Base-by-base conservation (phyloP, 139 green algal genomes). In the Chlorella sp. region DNA sequence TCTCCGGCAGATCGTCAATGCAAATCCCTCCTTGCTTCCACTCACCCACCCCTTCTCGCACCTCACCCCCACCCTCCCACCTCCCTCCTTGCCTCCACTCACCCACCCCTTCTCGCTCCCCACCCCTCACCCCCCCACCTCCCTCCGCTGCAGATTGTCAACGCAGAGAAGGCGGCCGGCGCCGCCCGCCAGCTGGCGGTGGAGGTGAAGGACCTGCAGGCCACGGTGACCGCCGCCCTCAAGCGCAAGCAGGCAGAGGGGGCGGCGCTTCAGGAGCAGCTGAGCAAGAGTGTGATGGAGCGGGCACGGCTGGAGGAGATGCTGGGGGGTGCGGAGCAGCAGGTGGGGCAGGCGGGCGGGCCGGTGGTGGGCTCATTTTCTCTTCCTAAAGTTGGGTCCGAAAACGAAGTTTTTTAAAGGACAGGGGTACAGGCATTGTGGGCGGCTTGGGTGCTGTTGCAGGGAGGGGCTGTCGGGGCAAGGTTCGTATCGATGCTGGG, bases 211-310 rank as follows among this genome's bases (percentile, higher is more conserved):
- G 57, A 86, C 30, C 82, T 76, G 82, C 57, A 76, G 34, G n/a
- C 24, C 48, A 66, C 82, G 11, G 82, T 86, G 16, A 53, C n/a
- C 30, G 82, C 82, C 0, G 82, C 66, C 16, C 82, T 86, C 1
- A 81, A 48, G 82, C 57, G 57, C 34, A 86, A 86, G 82, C 82
- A 86, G 82, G 68, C 66, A 1, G 82, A 86, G 34, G 57, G 32
- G 18, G 32, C 34, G 34, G 57, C 57, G 18, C 57, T 86, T 18
- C 57, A 86, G 60, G 82, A 48, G 32, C n/a, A 86, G 82, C 82
- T 86, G 32, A 66, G 37, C 16, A n/a, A 34, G 34, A 37, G 42
- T 9, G 82, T n/a, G 19, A 30, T 53, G 34, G 82, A 86, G 34
- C n/a, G 57, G 57, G 57, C 82, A 5, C 0, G 24, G 34, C 32